phyloP scores from a whole-genome alignment of 768 basidiomycete species.

The Tubosaeta sp. region DNA sequence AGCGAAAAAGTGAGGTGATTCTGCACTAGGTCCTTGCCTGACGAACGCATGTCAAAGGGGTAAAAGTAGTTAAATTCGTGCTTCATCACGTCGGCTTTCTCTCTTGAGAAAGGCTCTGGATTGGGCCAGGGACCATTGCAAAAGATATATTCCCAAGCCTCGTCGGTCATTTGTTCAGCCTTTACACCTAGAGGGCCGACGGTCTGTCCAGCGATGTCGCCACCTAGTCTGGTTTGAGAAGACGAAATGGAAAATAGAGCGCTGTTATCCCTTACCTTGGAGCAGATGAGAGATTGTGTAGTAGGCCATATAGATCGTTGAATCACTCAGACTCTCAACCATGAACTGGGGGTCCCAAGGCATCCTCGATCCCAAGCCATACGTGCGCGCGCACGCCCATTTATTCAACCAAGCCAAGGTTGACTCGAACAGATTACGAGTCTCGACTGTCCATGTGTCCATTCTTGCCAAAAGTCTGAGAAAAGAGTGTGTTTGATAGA shows the following conservation, averaged over 20 bases:
- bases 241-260: conserved; percentile 4
- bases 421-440: conserved; percentile 86
- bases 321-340: conserved; percentile 95
- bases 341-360: conserved; percentile 98
- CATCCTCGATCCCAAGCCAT: conserved; percentile 90
- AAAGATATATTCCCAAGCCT: conserved; percentile 95
- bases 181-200: conserved; percentile 83
- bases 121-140: conserved; percentile 73
- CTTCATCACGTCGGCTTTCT: conserved; percentile 80
- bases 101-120: conserved; percentile 58
- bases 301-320: conserved; percentile 98
- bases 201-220: conserved; percentile 71
- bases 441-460: conserved; percentile 91
- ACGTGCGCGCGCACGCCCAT: conserved; percentile 99
- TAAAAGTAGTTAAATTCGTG: conserved; percentile 97
- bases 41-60: conserved; percentile 96
- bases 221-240: conserved; percentile 37
- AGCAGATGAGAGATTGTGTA: conserved; percentile 91
- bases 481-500: not conserved
- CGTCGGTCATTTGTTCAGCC: conserved; percentile 93
- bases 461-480: conserved; percentile 72
- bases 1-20: conserved; percentile 93
- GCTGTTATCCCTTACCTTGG: conserved; percentile 77
- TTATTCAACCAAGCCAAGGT: conserved; percentile 94
- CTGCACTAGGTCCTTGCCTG: conserved; percentile 93